Conservation (phyloP, 768 basidiomycete genomes). For the Pisolithus sp. region DNA sequence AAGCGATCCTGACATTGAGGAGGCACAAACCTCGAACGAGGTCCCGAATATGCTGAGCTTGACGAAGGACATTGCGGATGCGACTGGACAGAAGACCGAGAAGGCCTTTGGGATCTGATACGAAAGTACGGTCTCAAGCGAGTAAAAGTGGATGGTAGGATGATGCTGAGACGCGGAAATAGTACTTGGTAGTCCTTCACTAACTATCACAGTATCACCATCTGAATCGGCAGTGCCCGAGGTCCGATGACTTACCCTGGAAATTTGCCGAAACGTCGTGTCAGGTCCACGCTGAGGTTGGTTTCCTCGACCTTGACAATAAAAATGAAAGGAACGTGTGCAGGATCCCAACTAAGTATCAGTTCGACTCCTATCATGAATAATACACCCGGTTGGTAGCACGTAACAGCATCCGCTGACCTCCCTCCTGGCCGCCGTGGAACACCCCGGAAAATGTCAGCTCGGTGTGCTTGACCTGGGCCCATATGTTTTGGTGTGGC, state of each 20-base stretch:
- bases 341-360: too few relatives aligned
- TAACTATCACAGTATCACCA: background rate
- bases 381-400: too few relatives aligned
- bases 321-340: too few relatives aligned
- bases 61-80: slow-evolving; percentile 74
- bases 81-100: background rate
- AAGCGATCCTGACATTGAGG: background rate
- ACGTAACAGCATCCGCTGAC: too few relatives aligned
- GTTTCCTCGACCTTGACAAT: too few relatives aligned
- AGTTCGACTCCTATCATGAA: too few relatives aligned
- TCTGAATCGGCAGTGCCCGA: background rate
- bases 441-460: too few relatives aligned
- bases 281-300: too few relatives aligned
- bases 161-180: slow-evolving; percentile 9
- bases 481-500: too few relatives aligned
- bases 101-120: background rate
- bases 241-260: slow-evolving; percentile 5
- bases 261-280: too few relatives aligned
- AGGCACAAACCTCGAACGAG: slow-evolving; percentile 74
- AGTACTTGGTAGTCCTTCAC: background rate
- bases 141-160: slow-evolving; percentile 12
- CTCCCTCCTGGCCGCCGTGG: too few relatives aligned
- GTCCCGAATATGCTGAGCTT: slow-evolving; percentile 99
- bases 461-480: too few relatives aligned
- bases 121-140: background rate